Conservation (phyloP, 116 monocot genomes). For the Zostera marina region DNA sequence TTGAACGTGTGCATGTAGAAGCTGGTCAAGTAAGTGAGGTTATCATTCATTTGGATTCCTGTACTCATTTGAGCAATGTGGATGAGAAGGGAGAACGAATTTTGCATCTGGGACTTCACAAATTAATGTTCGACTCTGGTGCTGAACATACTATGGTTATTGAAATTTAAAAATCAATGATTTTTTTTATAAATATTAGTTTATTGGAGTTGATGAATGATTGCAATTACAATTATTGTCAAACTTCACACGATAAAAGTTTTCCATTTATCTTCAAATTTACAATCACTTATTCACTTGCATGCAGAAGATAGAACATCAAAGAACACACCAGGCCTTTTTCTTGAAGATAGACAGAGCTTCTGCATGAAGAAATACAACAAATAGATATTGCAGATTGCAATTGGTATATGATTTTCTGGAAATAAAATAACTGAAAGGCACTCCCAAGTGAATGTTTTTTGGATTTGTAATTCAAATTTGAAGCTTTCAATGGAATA, state of each 20-base stretch:
- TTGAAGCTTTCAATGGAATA: neutral
- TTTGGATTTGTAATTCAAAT: neutral
- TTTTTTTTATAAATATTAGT: neutral
- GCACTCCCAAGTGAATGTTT: no score
- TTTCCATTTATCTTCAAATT: neutral
- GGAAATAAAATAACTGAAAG: neutral
- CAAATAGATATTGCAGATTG: neutral
- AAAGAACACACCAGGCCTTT: slow-evolving; percentile 13
- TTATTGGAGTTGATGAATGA: neutral
- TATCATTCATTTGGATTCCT: slow-evolving; percentile 45
- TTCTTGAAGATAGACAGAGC: slow-evolving; percentile 8
- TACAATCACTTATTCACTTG: neutral
- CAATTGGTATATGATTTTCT: neutral
- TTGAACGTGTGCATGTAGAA: slow-evolving; percentile 31
- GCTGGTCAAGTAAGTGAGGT: slow-evolving; percentile 6
- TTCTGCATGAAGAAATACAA: slow-evolving; percentile 6
- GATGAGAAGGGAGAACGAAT: slow-evolving; percentile 38
- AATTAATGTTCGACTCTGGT: slow-evolving; percentile 31
- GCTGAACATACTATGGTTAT: neutral
- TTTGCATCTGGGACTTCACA: slow-evolving; percentile 38
- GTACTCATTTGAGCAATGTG: slow-evolving; percentile 52
- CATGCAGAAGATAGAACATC: slow-evolving; percentile 6
- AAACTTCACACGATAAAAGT: neutral
- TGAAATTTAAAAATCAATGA: neutral
- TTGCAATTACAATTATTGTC: neutral